Percentiles rank a stretch among this genome's conserved stretches.
Evolutionary conservation across 1,139 yeast genomes (phyloP).

Genomic region (Diutina neorugosa): DNA sequence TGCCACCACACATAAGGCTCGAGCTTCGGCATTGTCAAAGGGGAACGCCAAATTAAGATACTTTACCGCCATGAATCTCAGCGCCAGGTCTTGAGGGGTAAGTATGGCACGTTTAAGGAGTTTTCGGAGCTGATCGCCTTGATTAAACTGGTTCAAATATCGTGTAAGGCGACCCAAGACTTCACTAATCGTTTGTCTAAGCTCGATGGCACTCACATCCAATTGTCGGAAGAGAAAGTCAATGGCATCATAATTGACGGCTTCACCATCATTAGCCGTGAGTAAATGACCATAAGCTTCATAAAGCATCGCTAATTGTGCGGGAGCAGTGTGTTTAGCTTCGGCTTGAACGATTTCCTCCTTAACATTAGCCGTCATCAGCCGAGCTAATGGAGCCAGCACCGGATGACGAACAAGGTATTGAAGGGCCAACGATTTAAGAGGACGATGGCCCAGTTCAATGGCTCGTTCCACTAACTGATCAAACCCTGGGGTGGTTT

Average conservation of each 20-base stretch:
- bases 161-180: constrained; percentile 47
- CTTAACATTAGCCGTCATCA: not conserved
- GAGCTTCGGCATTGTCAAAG: constrained; percentile 57
- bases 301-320: not conserved
- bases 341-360: not conserved
- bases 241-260: constrained; percentile 28
- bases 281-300: not conserved
- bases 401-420: not conserved
- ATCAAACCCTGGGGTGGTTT: not conserved
- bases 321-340: not conserved
- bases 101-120: constrained; percentile 16
- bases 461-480: not conserved
- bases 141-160: constrained; percentile 27
- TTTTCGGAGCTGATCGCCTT: constrained; percentile 31
- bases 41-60: constrained; percentile 55
- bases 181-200: constrained; percentile 61
- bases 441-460: not conserved
- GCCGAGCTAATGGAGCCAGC: not conserved
- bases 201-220: constrained; percentile 48
- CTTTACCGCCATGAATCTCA: constrained; percentile 54
- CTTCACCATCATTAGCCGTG: not conserved
- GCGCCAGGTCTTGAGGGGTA: constrained; percentile 8
- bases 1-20: constrained; percentile 60
- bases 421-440: not conserved
- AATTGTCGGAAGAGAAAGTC: constrained; percentile 67